Evolutionary conservation across 1,139 yeast genomes (phyloP), one percentile per base, ranked within the genome.

Genomic region (Hemisphaericaspora xylanilytica): DNA sequence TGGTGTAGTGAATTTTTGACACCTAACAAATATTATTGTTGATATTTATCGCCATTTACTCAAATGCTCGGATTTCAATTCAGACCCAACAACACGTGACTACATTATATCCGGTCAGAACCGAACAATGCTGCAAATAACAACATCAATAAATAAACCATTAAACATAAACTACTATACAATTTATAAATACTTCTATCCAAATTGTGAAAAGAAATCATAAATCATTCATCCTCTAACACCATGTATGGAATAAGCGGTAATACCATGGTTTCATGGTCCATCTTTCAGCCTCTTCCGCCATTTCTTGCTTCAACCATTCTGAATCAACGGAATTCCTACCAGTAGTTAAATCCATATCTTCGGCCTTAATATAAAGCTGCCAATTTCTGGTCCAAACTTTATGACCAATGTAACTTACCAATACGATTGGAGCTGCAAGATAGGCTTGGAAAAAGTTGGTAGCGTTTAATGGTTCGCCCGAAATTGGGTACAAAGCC

Each of bases 311-410:
- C 15, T 41, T 35, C 16, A 61, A 39, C 25, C 51, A 35, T 4
- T 63, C 67, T 25, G 49, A 40, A 43, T 65, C 69, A 10, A 52
- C 42, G 13, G 52, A 53, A 36, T 56, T 54, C 41, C 68, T 58
- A 11, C 69, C 70, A 2, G 68, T 58, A 15, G 55, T 57, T 33
- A 64, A 47, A 42, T 64, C 68, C 40, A 64, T 63, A 27, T 59
- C 60, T 32, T 48, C 40, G 16, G 58, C 52, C n/a, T 46, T 46
- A 17, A 58, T 45, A 40, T 47, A 56, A 9, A 56, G 31, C 29
- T 52, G 44, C 65, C 64, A 58, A 38, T 60, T 58, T 34, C 50
- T 48, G 15, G 55, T 49, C 50, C 46, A 53, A 14, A 61, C 9
- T 40, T 61, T 60, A 41, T 62, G 67, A 8, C 58, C 58, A 15